These are phyloP conservation scores for Metschnikowia arizonensis DNA, from an alignment of 805 yeast genomes.

Conservation along the genomic window DNA sequence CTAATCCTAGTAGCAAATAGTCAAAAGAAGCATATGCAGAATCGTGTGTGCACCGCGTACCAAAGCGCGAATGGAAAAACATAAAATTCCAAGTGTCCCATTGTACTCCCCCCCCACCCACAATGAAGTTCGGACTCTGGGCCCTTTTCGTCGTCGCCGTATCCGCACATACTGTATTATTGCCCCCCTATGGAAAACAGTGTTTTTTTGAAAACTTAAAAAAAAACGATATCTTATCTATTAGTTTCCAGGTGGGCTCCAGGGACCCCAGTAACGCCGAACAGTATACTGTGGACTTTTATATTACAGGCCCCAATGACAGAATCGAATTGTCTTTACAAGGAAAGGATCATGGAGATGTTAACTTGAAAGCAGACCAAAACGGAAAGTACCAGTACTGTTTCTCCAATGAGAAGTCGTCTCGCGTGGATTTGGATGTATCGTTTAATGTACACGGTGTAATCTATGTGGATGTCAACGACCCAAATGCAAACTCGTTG, in stretches of 20 bases:
- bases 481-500: constrained; percentile 70
- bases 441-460: constrained; percentile 94
- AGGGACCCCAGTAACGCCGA: constrained; percentile 69
- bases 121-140: constrained; percentile 16
- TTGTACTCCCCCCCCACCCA: neutral
- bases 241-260: constrained; percentile 90
- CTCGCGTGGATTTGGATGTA: constrained; percentile 77
- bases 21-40: too few relatives aligned
- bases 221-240: constrained; percentile 79
- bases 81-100: neutral
- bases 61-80: constrained; percentile 2
- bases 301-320: constrained; percentile 38
- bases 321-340: constrained; percentile 47
- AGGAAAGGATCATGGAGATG: constrained; percentile 78
- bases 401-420: constrained; percentile 80
- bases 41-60: constrained; percentile 12
- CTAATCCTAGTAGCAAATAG: too few relatives aligned
- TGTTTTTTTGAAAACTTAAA: constrained; percentile 85
- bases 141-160: constrained; percentile 19
- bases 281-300: constrained; percentile 66
- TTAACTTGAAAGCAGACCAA: constrained; percentile 57
- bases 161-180: constrained; percentile 71
- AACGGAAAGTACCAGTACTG: constrained; percentile 82
- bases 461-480: constrained; percentile 75
- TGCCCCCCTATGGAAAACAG: constrained; percentile 79